Conservation (phyloP, 78 protist genomes). For the Pigoraptor vietnamica region DNA sequence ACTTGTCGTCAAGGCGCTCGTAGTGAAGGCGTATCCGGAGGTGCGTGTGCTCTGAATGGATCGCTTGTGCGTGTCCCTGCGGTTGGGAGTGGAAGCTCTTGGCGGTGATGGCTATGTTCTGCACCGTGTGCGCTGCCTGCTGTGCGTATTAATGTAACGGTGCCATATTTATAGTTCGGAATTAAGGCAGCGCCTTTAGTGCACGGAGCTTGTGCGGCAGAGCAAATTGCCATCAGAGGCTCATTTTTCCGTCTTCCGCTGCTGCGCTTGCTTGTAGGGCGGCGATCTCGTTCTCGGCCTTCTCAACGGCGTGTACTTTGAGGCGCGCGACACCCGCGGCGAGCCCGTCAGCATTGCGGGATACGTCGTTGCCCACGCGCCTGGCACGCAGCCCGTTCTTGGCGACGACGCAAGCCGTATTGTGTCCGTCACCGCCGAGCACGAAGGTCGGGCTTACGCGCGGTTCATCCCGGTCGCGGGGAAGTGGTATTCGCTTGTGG, state of each 20-base stretch:
- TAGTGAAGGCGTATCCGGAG: background rate
- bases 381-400: background rate
- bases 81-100: background rate
- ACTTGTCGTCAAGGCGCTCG: background rate
- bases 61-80: background rate
- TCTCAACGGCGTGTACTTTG: background rate
- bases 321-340: background rate
- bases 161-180: too few relatives aligned
- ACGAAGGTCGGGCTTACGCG: background rate
- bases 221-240: too few relatives aligned
- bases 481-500: background rate
- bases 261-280: background rate
- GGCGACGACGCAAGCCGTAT: background rate
- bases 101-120: background rate
- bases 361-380: background rate
- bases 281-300: background rate
- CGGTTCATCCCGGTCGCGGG: background rate
- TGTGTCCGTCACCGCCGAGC: background rate
- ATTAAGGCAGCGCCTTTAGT: too few relatives aligned
- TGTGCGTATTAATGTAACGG: background rate
- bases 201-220: too few relatives aligned
- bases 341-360: background rate
- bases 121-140: background rate
- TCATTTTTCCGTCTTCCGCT: background rate
- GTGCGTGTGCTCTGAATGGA: background rate